These are phyloP conservation scores for Fremontodendron californicum DNA, from an alignment of 345 rosid species.

Conservation along the genomic window DNA sequence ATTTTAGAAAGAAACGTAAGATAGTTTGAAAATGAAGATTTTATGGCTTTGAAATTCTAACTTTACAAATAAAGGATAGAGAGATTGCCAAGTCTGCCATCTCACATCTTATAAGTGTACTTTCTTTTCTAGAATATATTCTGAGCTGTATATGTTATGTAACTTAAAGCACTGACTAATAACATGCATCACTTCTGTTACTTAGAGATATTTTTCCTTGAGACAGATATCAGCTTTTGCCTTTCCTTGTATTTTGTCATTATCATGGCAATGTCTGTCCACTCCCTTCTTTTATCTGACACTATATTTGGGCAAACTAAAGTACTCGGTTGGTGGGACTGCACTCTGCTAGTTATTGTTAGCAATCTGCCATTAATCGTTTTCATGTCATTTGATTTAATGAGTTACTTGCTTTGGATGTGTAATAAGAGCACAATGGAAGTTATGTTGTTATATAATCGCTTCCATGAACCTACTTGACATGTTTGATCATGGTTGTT, in stretches of 20 bases:
- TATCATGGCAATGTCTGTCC: background rate
- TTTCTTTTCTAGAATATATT: background rate
- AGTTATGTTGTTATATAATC: background rate
- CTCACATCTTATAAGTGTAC: background rate
- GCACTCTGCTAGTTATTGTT: background rate
- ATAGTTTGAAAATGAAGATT: background rate
- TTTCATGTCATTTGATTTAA: background rate
- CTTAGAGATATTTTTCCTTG: background rate
- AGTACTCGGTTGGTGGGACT: background rate
- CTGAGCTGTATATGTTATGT: background rate
- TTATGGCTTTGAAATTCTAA: background rate
- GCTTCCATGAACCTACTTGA: background rate
- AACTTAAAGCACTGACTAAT: background rate
- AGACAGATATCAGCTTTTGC: background rate
- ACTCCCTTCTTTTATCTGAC: background rate
- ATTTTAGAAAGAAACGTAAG: background rate
- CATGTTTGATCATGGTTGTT: conserved; percentile 12
- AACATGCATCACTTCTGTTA: background rate
- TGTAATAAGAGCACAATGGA: background rate
- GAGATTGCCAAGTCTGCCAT: background rate
- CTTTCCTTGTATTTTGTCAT: background rate
- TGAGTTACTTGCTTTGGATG: background rate
- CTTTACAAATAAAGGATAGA: background rate
- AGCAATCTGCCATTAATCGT: background rate
- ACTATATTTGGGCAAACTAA: background rate